Base-by-base conservation (phyloP, 768 basidiomycete species). In the Termitomyces bulborhizus region DNA sequence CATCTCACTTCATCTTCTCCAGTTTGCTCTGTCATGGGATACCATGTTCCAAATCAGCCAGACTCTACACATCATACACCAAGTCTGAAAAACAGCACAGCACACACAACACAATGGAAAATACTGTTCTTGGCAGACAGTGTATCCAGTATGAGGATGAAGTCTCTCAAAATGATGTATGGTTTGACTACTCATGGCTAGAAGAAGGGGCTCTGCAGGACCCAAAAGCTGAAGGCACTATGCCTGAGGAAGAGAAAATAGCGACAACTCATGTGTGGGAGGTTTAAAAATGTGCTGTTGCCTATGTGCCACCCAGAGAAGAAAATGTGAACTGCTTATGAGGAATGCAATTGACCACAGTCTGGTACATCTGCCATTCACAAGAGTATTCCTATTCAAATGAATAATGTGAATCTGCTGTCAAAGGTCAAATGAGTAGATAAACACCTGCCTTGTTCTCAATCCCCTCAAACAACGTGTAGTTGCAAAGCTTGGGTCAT, bases 81-180 rank as follows among this genome's bases (percentile, higher is more conserved):
- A 93, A 90, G 67, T 98, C 98, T 59, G 97, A 98, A 74, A 99
- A 99, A 69, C 97, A 98, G 65, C 93, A 94, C 62, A 96, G 97
- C 12, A 86, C 89, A 8, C 85, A 91, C 6, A 79, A 83, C 4
- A 86, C 92, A 0, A 83, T 99, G 26, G 96, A 98, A 68, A 81
- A 84, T 40, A 99, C 97, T 6, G 96, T 99, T 0, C 80, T 98
- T 0, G 95, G 95, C 32, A 99, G 98, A 69, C 85, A 97, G n/a
- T 82, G 97, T 39, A 98, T 99, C 54, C 94, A 98, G 64, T 98
- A 99, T 65, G 97, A 99, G 67, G 97, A 99, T 60, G 97, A 99
- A 70, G 72, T 98, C 2, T 68, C 85, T 9, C 88, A 96, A 55
- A 93, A 98, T 66, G 97, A 98, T 68, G 87, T 89, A 0, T 99